Base-by-base conservation (phyloP, 345 rosid species). In the Microthlaspi erraticum region DNA sequence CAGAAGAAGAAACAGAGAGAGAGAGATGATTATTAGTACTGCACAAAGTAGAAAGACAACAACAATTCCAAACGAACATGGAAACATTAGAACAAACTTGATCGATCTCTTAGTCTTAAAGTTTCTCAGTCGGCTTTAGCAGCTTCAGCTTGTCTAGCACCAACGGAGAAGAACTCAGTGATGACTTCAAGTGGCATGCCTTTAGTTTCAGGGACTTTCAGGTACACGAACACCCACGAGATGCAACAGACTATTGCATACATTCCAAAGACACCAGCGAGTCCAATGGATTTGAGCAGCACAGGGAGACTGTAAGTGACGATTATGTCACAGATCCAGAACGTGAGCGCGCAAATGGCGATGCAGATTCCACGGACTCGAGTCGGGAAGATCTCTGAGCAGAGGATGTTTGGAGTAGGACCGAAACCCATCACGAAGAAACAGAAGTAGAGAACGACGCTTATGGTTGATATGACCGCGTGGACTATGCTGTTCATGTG, bases 171-270 rank as follows among this genome's bases (percentile, higher is more conserved):
- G 87, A 94, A 89, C 82, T 92, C 98, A 0, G 91, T 77, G 23
- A 94, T 89, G 64, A 94, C 97, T 83, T 94, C 99, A 50, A 94
- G 95, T 9, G 98, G 99, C 98, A 94, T 94, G 51, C 97, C 98
- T 66, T 92, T 92, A 55, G 98, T 94, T 81, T 94, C 98, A 1
- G 99, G 98, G 19, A 89, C 90, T 81, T 88, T 86, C 57, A 84
- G 42, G 87, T 70, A 94, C 55, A 94, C 88, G 44, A 91, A 94
- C 19, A 66, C 85, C 83, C 86, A 83, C 0, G 98, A 75, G 50
- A 94, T 55, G 60, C 87, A 37, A 77, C 98, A 94, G 1, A 88
- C 89, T 2, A 86, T 44, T 0, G 93, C 87, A 18, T 88, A 94
- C 78, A 86, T 37, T 33, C 99, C 97, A 26, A 94, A 92, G 16